phyloP scores from a whole-genome alignment of 331 rosid species.

The Pyrus hybrid region DNA sequence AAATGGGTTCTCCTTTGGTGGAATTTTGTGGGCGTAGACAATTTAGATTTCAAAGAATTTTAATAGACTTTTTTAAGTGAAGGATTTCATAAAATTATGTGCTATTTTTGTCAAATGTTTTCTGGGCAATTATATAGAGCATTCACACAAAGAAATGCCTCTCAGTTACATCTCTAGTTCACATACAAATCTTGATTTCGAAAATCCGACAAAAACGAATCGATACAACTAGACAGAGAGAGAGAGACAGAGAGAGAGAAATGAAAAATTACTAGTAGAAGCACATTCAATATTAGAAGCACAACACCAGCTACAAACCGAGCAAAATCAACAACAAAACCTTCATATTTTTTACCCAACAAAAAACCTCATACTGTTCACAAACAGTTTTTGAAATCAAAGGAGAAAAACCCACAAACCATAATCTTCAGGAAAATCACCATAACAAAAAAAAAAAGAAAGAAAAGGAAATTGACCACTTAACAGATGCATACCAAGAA shows the following conservation, averaged over 20 bases:
- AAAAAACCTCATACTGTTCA: conserved; percentile 69
- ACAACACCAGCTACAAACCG: conserved; percentile 92
- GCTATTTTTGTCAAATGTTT: no score
- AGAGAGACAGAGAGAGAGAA: conserved; percentile 16
- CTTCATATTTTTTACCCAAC: no score
- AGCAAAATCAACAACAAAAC: conserved; percentile 85
- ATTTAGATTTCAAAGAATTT: no score
- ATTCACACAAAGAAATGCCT: background rate
- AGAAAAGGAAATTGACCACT: conserved; percentile 35
- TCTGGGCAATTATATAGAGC: background rate
- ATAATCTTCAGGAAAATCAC: background rate
- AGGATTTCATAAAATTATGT: no score
- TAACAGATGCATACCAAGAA: conserved; percentile 90
- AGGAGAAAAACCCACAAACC: background rate
- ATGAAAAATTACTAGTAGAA: conserved; percentile 61
- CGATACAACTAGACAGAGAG: background rate
- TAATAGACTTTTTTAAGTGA: no score
- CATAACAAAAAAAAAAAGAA: no score
- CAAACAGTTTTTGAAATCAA: background rate
- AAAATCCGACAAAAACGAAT: background rate
- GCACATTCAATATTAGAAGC: conserved; percentile 82
- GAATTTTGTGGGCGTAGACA: no score
- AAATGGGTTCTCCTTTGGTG: no score
- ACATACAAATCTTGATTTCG: background rate
- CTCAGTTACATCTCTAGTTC: background rate